phyloP scores from a whole-genome alignment of 306 rosid species.

The Fragaria iinumae region DNA sequence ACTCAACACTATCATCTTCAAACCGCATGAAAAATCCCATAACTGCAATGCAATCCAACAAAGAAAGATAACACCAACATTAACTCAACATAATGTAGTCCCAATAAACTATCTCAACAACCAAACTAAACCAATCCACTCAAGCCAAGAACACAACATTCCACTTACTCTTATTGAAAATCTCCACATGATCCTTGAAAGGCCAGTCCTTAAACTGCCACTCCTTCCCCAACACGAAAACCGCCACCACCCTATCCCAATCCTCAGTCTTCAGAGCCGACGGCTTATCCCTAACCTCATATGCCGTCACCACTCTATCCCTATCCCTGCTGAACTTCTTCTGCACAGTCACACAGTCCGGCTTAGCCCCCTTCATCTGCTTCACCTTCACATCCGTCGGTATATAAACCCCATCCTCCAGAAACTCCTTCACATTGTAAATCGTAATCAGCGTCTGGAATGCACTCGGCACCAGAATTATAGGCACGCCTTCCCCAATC shows the following conservation, averaged over 20 bases:
- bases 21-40: constrained; percentile 62
- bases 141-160: constrained; percentile 16
- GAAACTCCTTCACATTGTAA: constrained; percentile 84
- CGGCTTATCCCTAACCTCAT: constrained; percentile 97
- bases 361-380: constrained; percentile 88
- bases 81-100: not conserved
- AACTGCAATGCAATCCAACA: constrained; percentile 36
- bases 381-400: constrained; percentile 89
- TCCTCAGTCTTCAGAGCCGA: constrained; percentile 81
- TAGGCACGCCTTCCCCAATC: constrained; percentile 94
- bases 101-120: not conserved
- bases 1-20: constrained; percentile 88
- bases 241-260: constrained; percentile 97
- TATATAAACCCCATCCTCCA: constrained; percentile 89
- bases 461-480: constrained; percentile 88
- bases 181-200: constrained; percentile 60
- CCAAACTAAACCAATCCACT: not conserved
- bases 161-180: constrained; percentile 59
- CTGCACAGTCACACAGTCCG: constrained; percentile 96
- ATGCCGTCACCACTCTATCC: constrained; percentile 83
- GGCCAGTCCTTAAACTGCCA: constrained; percentile 84
- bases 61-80: not conserved
- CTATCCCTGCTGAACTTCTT: constrained; percentile 97
- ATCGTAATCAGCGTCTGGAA: constrained; percentile 87
- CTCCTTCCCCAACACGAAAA: constrained; percentile 93